A percentile compares a stretch with the other conserved stretches of the same genome.
phyloP scores from a whole-genome alignment of 768 basidiomycete species.

The Hericium alpestre region DNA sequence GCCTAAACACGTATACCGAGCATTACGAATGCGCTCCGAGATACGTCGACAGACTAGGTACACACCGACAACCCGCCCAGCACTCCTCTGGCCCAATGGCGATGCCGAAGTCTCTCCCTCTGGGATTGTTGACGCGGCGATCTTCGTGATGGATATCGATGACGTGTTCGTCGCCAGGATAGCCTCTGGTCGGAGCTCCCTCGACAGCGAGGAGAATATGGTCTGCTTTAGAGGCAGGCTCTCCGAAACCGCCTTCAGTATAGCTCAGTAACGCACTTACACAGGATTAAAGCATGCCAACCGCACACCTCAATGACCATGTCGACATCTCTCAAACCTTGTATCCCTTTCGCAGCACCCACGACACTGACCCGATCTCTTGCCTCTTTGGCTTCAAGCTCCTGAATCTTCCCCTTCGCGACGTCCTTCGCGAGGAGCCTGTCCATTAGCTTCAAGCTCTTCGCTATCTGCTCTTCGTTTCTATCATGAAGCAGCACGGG shows the following conservation, averaged over 20 bases:
- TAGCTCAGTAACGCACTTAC: neutral
- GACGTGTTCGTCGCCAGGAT: slow-evolving; percentile 92
- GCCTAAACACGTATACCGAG: slow-evolving; percentile 28
- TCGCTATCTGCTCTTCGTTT: slow-evolving; percentile 60
- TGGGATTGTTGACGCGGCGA: slow-evolving; percentile 70
- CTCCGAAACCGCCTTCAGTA: slow-evolving; percentile 73
- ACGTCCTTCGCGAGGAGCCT: slow-evolving; percentile 85
- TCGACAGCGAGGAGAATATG: slow-evolving; percentile 64
- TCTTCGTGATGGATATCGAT: slow-evolving; percentile 90
- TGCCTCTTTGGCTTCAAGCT: slow-evolving; percentile 64
- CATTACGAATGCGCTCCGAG: neutral
- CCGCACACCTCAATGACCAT: slow-evolving; percentile 77
- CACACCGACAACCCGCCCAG: slow-evolving; percentile 76
- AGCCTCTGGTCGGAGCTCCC: slow-evolving; percentile 55
- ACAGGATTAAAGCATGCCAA: neutral
- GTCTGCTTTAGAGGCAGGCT: slow-evolving; percentile 64
- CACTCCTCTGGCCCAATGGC: slow-evolving; percentile 48
- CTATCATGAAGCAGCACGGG: slow-evolving; percentile 81
- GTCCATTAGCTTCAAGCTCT: slow-evolving; percentile 67
- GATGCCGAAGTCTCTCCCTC: slow-evolving; percentile 46
- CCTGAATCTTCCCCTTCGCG: slow-evolving; percentile 63
- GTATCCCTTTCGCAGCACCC: slow-evolving; percentile 35
- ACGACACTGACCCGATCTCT: slow-evolving; percentile 54
- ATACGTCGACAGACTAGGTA: slow-evolving; percentile 6
- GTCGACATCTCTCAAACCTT: slow-evolving; percentile 67